Evolutionary conservation across 2,329 filamentous ascomycete genomes (phyloP), one percentile per base, ranked within the genome.

Genomic region (Penicillium sp.): DNA sequence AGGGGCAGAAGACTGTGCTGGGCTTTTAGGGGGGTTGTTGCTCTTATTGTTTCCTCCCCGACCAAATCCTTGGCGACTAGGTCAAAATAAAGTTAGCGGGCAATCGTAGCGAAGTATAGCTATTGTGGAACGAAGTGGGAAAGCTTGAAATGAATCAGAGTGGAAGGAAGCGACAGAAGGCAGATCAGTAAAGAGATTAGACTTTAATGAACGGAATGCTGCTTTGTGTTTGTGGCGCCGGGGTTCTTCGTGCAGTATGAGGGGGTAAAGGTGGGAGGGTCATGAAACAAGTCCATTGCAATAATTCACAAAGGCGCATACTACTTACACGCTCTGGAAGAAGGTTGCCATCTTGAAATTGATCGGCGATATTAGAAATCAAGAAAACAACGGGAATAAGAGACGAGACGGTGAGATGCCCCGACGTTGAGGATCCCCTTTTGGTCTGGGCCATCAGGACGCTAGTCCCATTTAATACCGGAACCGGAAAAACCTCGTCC

Each of bases 291-390:
- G 43, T 30, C 16, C 16, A 53, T 30, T 45, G 36, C 41, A 32
- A 52, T 40, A 36, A 36, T 34, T 27, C 38, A 29, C 40, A 35
- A 46, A 14, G 44, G 35, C 51, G 32, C 34, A 56, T 53, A 55
- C 42, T 19, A 76, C 75, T 69, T 77, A 79, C 77, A 79, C 76
- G 61, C 75, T 78, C 65, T 78, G 76, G 49, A 79, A 78, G 63
- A 79, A 79, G 45, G 73, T 77, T 47, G 76, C 73, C 77, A 79
- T 79, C 49, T 52, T 72, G 55, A 51, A 48, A 40, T 50, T 51
- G 47, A 51, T 47, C 47, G 40, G 43, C 47, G 49, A 61, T 51
- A 45, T 50, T 48, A 48, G 44, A 34, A 50, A 54, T 38, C 45
- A 40, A 39, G 34, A 52, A 52, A 52, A 39, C 27, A 46, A 55